A percentile compares a stretch with the other conserved stretches of the same genome.
Evolutionary conservation across 257 asterid genomes (phyloP).

Genomic region (Haberlea rhodopensis): DNA sequence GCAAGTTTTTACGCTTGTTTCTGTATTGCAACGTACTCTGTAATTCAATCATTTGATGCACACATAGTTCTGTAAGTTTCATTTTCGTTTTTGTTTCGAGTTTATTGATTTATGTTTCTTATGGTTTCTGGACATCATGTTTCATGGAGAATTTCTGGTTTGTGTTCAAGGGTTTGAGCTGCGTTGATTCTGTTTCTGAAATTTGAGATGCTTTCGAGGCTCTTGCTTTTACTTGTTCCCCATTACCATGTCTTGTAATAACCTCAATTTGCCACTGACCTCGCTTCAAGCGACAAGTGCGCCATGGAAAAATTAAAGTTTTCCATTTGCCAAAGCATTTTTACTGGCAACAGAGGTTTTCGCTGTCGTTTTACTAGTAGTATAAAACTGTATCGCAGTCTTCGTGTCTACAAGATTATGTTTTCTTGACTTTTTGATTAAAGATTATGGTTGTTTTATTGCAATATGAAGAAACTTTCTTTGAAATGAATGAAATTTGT

Average conservation of each 20-base stretch:
- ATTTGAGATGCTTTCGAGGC: background rate
- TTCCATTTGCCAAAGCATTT: too few relatives aligned
- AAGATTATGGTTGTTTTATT: slow-evolving; percentile 15
- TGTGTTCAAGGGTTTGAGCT: too few relatives aligned
- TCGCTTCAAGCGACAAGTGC: background rate
- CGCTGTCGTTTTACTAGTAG: background rate
- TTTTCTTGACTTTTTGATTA: slow-evolving; percentile 4
- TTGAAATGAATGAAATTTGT: background rate
- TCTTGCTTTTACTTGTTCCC: too few relatives aligned
- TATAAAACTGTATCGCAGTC: background rate
- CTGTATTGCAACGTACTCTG: slow-evolving; percentile 18
- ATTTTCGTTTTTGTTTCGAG: background rate
- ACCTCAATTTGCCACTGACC: background rate
- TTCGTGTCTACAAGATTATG: slow-evolving; percentile 7
- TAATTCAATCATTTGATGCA: slow-evolving; percentile 20
- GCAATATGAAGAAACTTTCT: slow-evolving; percentile 1
- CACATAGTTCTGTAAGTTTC: slow-evolving; percentile 17
- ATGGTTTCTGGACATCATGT: background rate
- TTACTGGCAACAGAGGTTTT: background rate
- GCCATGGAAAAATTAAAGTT: background rate
- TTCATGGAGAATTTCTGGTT: slow-evolving; percentile 35
- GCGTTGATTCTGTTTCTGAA: too few relatives aligned
- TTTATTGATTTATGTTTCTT: background rate
- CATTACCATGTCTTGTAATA: too few relatives aligned
- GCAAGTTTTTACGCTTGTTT: background rate